Evolutionary conservation across 2,329 filamentous ascomycete genomes (phyloP), one percentile per base, ranked within the genome.

Genomic region (Stemphylium vesicarium): DNA sequence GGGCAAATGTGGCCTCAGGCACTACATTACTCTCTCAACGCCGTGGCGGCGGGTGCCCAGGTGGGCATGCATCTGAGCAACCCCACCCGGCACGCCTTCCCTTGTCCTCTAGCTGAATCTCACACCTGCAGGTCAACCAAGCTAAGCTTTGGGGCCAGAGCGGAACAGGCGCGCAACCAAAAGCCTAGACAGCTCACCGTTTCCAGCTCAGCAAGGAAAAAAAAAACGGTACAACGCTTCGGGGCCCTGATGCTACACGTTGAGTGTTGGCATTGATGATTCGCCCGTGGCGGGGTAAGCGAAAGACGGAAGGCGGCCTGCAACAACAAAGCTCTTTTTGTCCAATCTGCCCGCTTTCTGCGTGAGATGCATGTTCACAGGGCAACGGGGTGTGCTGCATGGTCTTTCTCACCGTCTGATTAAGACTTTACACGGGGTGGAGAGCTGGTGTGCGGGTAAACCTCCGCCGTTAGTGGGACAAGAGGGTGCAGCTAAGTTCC

Each of bases 331-430:
- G 33, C 18, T 18, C 16, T 15, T 16, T 15, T 36, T 36, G 15
- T 10, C 11, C 9, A 3, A 11, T 2, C 26, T 29, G 26, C 9
- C 26, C 9, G 26, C 26, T 29, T 29, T 11, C 26, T 29, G 26
- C 26, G 9, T 29, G 26, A 29, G 26, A 29, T 29, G 26, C 26
- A 29, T 29, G 4, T 29, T 29, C 10, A 11, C 9, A 29, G 26
- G 26, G 26, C 26, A 29, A 11, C 26, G 9, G 11, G 2, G 26
- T 29, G 26, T 11, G 10, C 26, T 29, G 26, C 9, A 29, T 29
- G 26, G 26, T 2, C 26, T 36, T 10, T 52, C 56, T 68, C 65
- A 70, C 64, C 65, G 68, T 71, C 66, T 68, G 65, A 64, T 65
- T 41, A 35, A 43, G 24, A 43, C 39, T 42, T 39, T 37, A 20